Base-by-base conservation (phyloP, 129 eudicot genomes). In the Scalesia atractyloides region DNA sequence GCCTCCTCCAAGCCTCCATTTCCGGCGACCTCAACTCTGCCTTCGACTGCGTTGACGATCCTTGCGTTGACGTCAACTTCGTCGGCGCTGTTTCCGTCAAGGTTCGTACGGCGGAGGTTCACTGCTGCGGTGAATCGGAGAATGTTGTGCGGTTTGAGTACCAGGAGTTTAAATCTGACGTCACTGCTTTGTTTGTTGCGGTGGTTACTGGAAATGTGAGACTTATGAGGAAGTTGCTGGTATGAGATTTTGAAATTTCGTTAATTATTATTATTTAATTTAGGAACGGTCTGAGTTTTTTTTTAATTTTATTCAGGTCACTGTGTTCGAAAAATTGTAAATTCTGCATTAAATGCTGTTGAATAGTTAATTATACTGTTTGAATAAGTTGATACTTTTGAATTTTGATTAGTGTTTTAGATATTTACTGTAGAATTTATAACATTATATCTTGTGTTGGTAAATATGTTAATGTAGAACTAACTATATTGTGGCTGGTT, bases 121-220 rank as follows among this genome's bases (percentile, higher is more conserved):
- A 81, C 7, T 72, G 81, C 57, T 67, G 60, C 22, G 86, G 77
- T 60, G 89, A 88, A 44, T 73, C 76, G 72, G 81, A 84, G n/a
- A 83, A 75, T 65, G 89, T 82, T 54, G 96, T 85, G 56, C 66
- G 79, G 22, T 72, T 88, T 13, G 80, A 72, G 68, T 79, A 79
- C 50, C 84, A 80, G 68, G 89, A 84, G 76, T 75, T 90, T 24
- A 85, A 83, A n/a, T 78, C 91, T 16, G 98, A 94, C 20, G 97
- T 84, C 30, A 87, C 97, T 50, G 81, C 97, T 13, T 73, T 94
- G 81, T 94, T 94, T 74, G 75, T 90, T 36, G 97, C 98, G 48
- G 98, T 73, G 53, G 80, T 75, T 68, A 79, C 87, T 58, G 97
- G 97, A 65, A 81, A 88, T 76, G 66, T 74, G 39, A 51, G 73